Percentiles rank a stretch among this genome's conserved stretches.
phyloP scores from a whole-genome alignment of 352 stramenopile species.

The Blastocystis sp. region DNA sequence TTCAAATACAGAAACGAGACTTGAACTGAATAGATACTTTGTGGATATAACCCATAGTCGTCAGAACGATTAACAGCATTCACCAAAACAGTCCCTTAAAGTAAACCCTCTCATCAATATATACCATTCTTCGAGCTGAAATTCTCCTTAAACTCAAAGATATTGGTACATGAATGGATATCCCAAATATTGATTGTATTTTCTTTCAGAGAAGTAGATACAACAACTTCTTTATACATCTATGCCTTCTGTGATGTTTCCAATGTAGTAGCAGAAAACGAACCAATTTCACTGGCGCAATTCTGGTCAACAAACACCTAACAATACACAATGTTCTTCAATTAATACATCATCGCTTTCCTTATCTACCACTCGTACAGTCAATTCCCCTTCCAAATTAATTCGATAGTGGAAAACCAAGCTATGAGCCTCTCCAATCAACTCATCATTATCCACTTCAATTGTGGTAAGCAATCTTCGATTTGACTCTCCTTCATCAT shows the following conservation, averaged over 20 bases:
- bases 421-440: neutral
- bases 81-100: slow-evolving; percentile 4
- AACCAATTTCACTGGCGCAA: neutral
- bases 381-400: neutral
- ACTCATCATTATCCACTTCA: neutral
- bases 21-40: slow-evolving; percentile 46
- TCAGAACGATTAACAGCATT: neutral
- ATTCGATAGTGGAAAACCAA: neutral
- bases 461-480: neutral
- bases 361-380: neutral
- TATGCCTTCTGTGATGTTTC: neutral
- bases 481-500: neutral
- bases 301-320: neutral
- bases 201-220: slow-evolving; percentile 47
- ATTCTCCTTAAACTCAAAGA: slow-evolving; percentile 65
- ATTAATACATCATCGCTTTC: neutral
- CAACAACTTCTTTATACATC: slow-evolving; percentile 55
- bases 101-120: neutral
- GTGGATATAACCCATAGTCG: slow-evolving; percentile 18
- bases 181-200: slow-evolving; percentile 59
- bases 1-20: neutral
- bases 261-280: neutral
- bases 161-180: slow-evolving; percentile 55
- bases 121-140: slow-evolving; percentile 18
- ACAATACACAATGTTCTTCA: neutral